Evolutionary conservation across 345 rosid species (phyloP).

Genomic region (Euphorbia lathyris): DNA sequence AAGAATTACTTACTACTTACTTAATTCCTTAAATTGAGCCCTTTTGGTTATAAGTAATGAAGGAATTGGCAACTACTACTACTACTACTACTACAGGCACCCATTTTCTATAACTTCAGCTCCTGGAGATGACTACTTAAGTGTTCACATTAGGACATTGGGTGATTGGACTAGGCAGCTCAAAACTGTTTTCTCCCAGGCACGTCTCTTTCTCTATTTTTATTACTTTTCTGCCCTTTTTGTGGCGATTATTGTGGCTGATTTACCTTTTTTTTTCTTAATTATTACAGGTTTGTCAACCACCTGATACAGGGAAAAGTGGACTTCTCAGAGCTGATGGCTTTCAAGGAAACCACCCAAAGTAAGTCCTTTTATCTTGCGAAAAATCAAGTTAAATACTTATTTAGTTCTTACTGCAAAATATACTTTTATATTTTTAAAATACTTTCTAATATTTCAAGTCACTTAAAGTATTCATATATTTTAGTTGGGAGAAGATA

Average conservation of each 20-base stretch:
- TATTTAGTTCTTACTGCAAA: no score
- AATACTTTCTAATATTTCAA: no score
- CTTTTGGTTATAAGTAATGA: background rate
- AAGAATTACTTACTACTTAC: background rate
- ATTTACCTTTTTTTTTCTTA: background rate
- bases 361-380: constrained; percentile 36
- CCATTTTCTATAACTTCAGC: constrained; percentile 88
- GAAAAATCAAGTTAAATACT: no score
- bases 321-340: constrained; percentile 63
- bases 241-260: constrained; percentile 10
- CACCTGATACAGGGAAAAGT: constrained; percentile 56
- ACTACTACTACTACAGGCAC: constrained; percentile 62
- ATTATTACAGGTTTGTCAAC: constrained; percentile 52
- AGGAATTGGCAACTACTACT: no score
- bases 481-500: no score
- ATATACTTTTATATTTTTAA: no score
- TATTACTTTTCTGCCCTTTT: background rate
- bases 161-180: constrained; percentile 87
- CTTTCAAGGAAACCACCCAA: constrained; percentile 52
- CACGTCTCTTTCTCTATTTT: constrained; percentile 8
- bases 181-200: constrained; percentile 69
- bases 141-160: constrained; percentile 68
- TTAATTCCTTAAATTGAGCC: background rate
- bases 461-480: no score
- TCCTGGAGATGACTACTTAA: constrained; percentile 73